Base-by-base conservation (phyloP, 306 rosid species). In the Notholithocarpus densiflorus region DNA sequence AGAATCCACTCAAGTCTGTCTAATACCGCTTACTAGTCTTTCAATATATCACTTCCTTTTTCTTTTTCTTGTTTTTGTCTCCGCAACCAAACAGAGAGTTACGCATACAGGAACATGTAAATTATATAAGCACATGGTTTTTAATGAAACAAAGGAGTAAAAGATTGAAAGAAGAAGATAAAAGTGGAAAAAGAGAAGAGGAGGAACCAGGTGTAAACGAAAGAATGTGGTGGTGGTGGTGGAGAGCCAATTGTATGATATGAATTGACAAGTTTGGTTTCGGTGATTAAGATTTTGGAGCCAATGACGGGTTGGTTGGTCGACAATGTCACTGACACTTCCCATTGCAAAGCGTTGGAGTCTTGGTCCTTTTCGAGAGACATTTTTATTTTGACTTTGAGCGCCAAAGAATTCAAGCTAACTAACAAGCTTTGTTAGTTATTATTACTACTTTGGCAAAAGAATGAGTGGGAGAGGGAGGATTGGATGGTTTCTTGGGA, bases 201-300 rank as follows among this genome's bases (percentile, higher is more conserved):
- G 55, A 53, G 43, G 56, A 73, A 84, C 87, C 87, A 80, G 17
- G 1, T 56, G 77, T 5, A 72, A 66, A 13, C 56, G 55, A 76
- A 1, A 55, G 68, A 24, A 69, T 71, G 56, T 12, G 21, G 18
- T 13, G n/a, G 27, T 0, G 48, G 10, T 0, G 2, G 4, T 48
- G 53, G 20, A 10, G 17, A 48, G 17, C 53, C 14, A 40, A 2
- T 40, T 40, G 45, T 40, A 40, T 8, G 45, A 40, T 40, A 40
- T 8, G 45, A 40, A 40, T 8, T 40, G 45, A 40, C 45, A 0
- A 31, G 19, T 68, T 68, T 56, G 11, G 40, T 6, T 2, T 5
- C 2, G 32, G 0, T 0, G 0, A 79, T 72, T 0, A 14, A n/a
- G 40, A 80, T 65, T 73, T 45, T 51, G 73, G 48, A 13, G 60